Evolutionary conservation across 495 filamentous ascomycete species (phyloP), one percentile per base, ranked within the genome.

Genomic region (Parathielavia appendiculata): DNA sequence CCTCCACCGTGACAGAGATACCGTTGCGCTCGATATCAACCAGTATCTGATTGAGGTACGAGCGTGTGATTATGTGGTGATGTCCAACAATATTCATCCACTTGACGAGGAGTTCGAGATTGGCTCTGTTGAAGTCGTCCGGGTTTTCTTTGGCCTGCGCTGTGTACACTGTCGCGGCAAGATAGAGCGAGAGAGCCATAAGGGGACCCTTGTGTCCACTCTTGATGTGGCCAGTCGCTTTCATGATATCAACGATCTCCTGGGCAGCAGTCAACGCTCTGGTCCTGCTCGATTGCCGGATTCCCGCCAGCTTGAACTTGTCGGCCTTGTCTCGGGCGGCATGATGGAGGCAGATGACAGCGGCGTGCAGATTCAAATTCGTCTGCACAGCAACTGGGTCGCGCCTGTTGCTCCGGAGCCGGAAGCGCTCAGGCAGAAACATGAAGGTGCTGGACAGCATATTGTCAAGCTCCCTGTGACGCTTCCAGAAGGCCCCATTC

Each of bases 401-500:
- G 9, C 60, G 63, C 34, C 69, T 61, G 53, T 76, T 69, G 14
- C 56, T 60, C 1, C 75, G 73, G 5, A 78, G 57, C 12, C 75
- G 63, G 41, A 76, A 72, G 14, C 59, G 63, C 41, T 73, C 72
- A 5, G 76, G 76, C 6, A 79, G 58, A 54, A 70, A 76, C 73
- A 79, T 76, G 58, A 79, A 79, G 2, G 69, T 66, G 54, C 65
- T 75, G 8, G 73, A 74, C 1, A 79, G 66, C 1, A 58, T 68
- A 19, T 74, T 77, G 63, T 79, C 76, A 40, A 79, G 66, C 22
- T 78, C 69, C 14, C 76, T 67, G 47, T 79, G 76, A 9, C 75
- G 73, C 36, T 72, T 66, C 76, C 76, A 79, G 53, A 70, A 78
- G 26, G 57, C 59, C 20, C 75, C 76, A 41, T 67, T 60, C 26